A percentile compares a stretch with the other conserved stretches of the same genome.
These are phyloP conservation scores for Apiospora kogelbergensis DNA, from an alignment of 2,329 filamentous ascomycete species.

Conservation along the genomic window DNA sequence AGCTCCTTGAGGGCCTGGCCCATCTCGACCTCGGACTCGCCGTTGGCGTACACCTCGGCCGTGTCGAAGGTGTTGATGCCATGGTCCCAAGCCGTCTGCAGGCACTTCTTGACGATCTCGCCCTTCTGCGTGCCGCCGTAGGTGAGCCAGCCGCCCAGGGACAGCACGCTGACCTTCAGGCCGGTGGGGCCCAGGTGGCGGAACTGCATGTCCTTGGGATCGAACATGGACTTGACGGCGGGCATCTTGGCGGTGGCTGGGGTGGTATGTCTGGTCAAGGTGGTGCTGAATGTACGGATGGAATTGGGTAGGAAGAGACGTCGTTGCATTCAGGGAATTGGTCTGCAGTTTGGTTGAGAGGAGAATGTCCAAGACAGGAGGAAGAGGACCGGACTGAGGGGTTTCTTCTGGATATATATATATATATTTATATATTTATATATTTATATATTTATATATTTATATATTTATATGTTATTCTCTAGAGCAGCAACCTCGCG, in stretches of 20 bases:
- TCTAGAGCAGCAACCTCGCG: no score
- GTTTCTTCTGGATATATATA: not conserved
- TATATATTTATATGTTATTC: no score
- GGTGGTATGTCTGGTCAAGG: not conserved
- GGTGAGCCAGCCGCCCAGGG: slow-evolving; percentile 35
- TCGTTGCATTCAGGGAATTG: not conserved
- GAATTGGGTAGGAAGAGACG: not conserved
- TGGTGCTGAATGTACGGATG: slow-evolving; percentile 7
- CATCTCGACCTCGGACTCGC: slow-evolving; percentile 51
- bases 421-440: not conserved
- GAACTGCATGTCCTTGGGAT: slow-evolving; percentile 40
- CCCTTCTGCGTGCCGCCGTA: slow-evolving; percentile 35
- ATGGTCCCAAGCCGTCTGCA: slow-evolving; percentile 50
- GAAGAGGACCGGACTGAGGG: not conserved
- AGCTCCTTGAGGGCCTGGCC: slow-evolving; percentile 41
- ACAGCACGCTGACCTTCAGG: slow-evolving; percentile 43
- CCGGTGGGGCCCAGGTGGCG: slow-evolving; percentile 42
- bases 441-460: not conserved
- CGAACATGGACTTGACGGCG: slow-evolving; percentile 24
- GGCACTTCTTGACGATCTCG: slow-evolving; percentile 36
- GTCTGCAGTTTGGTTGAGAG: not conserved
- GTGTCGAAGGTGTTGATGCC: slow-evolving; percentile 58
- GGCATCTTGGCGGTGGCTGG: not conserved
- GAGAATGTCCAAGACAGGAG: not conserved
- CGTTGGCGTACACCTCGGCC: slow-evolving; percentile 49